phyloP scores from a whole-genome alignment of 192 early-diverging fungal species.

The Oehlia diaphana region DNA sequence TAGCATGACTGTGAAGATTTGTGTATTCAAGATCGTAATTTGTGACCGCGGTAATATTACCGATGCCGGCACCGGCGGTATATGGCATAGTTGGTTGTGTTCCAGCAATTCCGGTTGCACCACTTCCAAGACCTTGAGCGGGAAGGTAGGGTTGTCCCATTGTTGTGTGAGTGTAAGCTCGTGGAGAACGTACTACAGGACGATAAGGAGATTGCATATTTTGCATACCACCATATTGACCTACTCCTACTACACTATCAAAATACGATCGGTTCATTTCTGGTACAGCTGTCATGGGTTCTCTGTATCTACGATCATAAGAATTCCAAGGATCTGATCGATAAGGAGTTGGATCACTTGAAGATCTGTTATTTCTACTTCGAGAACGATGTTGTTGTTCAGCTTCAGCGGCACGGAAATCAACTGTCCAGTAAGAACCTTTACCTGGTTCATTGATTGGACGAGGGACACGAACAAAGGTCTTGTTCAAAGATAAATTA shows the following conservation, averaged over 20 bases:
- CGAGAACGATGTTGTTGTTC: constrained; percentile 33
- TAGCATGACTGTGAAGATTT: constrained; percentile 14
- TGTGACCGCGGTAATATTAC: constrained; percentile 19
- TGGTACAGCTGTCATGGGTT: constrained; percentile 27
- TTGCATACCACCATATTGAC: constrained; percentile 8
- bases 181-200: constrained; percentile 2
- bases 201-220: not conserved
- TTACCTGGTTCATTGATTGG: constrained; percentile 85
- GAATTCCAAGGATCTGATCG: constrained; percentile 3
- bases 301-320: constrained; percentile 14
- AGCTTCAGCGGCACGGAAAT: constrained; percentile 35
- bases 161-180: not conserved
- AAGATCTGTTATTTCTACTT: constrained; percentile 27
- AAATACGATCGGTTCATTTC: constrained; percentile 17
- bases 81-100: constrained; percentile 26
- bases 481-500: constrained; percentile 79
- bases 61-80: constrained; percentile 26
- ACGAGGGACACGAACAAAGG: constrained; percentile 75
- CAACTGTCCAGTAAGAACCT: constrained; percentile 82
- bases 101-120: not conserved
- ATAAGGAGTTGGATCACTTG: constrained; percentile 29
- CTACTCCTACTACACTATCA: not conserved
- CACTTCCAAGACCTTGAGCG: constrained; percentile 9
- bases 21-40: constrained; percentile 26
- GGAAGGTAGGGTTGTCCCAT: constrained; percentile 25